Percentiles rank a stretch among this genome's conserved stretches.
Conservation (phyloP, 805 yeast species). For the Starmerella potacharoeniae region DNA sequence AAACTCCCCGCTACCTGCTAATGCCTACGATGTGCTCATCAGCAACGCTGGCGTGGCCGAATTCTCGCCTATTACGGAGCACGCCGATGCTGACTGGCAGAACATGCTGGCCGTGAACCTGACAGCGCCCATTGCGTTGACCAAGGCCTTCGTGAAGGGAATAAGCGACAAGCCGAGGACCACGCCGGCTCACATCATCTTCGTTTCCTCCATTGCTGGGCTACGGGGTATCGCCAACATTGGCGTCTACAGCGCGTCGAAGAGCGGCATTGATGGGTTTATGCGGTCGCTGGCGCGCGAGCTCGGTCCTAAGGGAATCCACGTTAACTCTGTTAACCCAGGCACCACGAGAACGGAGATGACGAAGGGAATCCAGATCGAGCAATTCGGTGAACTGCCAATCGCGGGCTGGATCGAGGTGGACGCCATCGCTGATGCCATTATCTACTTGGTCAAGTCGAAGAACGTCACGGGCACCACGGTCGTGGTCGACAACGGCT, state of each 20-base stretch:
- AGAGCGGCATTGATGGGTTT: conserved; percentile 58
- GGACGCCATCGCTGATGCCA: conserved; percentile 17
- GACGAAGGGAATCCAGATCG: conserved; percentile 22
- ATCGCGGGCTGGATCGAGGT: conserved; percentile 14
- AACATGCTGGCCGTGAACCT: conserved; percentile 41
- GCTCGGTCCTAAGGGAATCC: conserved; percentile 38
- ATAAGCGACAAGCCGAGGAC: conserved; percentile 26
- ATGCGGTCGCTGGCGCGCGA: conserved; percentile 51
- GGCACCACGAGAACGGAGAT: conserved; percentile 61
- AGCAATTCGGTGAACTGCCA: conserved; percentile 2
- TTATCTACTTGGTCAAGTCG: conserved; percentile 12
- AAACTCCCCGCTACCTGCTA: conserved; percentile 33
- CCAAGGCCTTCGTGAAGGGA: conserved; percentile 40
- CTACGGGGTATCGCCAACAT: conserved; percentile 40
- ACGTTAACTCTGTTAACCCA: conserved; percentile 58
- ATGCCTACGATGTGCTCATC: conserved; percentile 24
- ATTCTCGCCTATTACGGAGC: conserved; percentile 37
- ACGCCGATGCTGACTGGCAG: conserved; percentile 32
- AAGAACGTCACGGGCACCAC: conserved; percentile 17
- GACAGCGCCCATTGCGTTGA: conserved; percentile 46
- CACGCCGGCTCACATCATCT: conserved; percentile 36
- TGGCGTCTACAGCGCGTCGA: conserved; percentile 55
- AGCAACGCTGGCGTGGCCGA: conserved; percentile 53
- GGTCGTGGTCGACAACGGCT: conserved; percentile 19
- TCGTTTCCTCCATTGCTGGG: conserved; percentile 54